Evolutionary conservation across 805 yeast genomes (phyloP), one percentile per base, ranked within the genome.

Genomic region (Allodekkera sacchari): DNA sequence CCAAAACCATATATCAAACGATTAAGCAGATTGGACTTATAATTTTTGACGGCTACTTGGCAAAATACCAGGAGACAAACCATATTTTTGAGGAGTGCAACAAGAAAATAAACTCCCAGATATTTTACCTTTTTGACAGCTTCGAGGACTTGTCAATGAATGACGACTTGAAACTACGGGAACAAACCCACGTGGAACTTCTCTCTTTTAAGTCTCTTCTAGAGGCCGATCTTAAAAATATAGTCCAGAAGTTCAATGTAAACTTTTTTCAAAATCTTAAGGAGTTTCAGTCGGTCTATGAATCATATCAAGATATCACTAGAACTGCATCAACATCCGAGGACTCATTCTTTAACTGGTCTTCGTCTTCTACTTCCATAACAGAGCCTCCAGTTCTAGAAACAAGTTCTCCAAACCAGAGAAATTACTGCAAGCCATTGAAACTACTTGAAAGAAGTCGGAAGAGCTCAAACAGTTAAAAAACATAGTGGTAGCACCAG

Each of bases 41-140:
- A 4, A 38, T 51, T 1, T 50, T 53, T 33, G 57, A 52, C 30
- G 46, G 44, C 30, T 45, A 53, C 30, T 32, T 52, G 27, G 30
- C 51, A 13, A 45, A 47, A 22, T 32, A 35, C 16, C 14, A 31
- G 8, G 38, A 34, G 22, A 43, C 42, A 7, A 32, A 40, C 1
- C 36, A 45, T 7, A 35, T 49, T 11, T 8, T 44, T 3, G 22
- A 32, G 4, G 42, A 48, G 15, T 52, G 57, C 21, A 30, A 47
- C 21, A 12, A 17, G 2, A 44, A 48, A 27, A 45, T 52, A 13
- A 34, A 37, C 4, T 25, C 24, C 5, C 42, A 47, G 3, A 38
- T 52, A 5, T 12, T 27, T 3, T 26, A 22, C 3, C 24, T 50
- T 2, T 45, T 49, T 19, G 25, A 18, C 2, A 26, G 28, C 5